Conservation (phyloP, 148 eudicot genomes). For the Camellia granthamiana region DNA sequence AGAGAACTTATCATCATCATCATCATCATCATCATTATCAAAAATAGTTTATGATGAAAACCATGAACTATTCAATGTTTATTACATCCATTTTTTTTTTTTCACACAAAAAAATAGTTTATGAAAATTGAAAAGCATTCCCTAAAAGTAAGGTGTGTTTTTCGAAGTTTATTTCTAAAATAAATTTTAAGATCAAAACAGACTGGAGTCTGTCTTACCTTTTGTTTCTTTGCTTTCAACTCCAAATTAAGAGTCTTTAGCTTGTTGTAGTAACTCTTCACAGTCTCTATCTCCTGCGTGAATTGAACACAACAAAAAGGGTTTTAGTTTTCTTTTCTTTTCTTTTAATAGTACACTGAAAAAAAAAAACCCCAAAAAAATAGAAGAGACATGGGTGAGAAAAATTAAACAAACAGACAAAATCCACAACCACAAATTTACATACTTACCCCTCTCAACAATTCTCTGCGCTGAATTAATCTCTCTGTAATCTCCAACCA, state of each 20-base stretch:
- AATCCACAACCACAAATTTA: background rate
- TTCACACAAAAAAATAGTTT: no score
- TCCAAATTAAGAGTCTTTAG: slow-evolving; percentile 18
- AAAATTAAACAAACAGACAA: background rate
- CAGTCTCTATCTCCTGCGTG: slow-evolving; percentile 29
- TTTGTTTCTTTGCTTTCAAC: slow-evolving; percentile 21
- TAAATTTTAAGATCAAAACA: background rate
- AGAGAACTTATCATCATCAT: background rate
- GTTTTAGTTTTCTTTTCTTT: background rate
- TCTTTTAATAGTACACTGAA: background rate
- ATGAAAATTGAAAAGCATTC: no score
- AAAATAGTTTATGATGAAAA: no score
- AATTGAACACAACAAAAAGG: background rate
- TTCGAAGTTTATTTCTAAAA: no score
- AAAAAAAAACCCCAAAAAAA: background rate
- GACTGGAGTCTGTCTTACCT: slow-evolving; percentile 14
- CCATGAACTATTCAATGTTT: no score
- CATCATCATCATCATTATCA: no score
- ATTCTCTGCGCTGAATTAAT: slow-evolving; percentile 16
- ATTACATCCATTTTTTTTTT: no score
- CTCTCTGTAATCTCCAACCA: slow-evolving; percentile 18
- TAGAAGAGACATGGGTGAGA: slow-evolving; percentile 6
- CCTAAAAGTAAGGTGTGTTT: no score
- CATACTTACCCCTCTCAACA: slow-evolving; percentile 24
- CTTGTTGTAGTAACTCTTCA: slow-evolving; percentile 18